Percentiles rank a stretch among this genome's conserved stretches.
Conservation (phyloP, 2,329 filamentous ascomycete genomes). For the Fusarium lyarnte region DNA sequence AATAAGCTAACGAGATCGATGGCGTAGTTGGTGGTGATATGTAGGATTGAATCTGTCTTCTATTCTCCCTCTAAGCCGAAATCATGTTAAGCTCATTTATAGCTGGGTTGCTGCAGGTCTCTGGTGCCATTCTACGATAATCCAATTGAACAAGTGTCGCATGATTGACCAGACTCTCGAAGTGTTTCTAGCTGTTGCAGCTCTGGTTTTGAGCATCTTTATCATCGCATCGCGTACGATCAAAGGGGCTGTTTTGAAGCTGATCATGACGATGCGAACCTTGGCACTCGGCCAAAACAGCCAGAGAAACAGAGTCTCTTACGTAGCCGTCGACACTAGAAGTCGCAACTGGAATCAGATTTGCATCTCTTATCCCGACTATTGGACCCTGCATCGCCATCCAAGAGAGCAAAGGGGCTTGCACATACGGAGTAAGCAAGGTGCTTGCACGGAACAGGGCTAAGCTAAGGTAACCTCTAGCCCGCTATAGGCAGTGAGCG, state of each 20-base stretch:
- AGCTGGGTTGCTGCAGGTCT: slow-evolving; percentile 9
- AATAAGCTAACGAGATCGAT: not conserved
- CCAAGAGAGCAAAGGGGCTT: slow-evolving; percentile 9
- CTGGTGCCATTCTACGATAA: not conserved
- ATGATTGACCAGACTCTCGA: slow-evolving; percentile 23
- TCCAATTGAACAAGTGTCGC: slow-evolving; percentile 32
- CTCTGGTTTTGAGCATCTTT: slow-evolving; percentile 23
- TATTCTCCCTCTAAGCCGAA: not conserved
- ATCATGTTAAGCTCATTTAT: slow-evolving; percentile 15
- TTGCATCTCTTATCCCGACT: not conserved
- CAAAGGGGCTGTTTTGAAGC: slow-evolving; percentile 3
- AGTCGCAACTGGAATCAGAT: slow-evolving; percentile 21
- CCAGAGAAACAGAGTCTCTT: slow-evolving; percentile 5
- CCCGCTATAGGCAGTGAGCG: slow-evolving; percentile 33
- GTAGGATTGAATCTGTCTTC: not conserved
- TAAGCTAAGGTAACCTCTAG: slow-evolving; percentile 23
- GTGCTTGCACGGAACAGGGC: slow-evolving; percentile 23
- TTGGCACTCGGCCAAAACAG: not conserved
- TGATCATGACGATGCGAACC: slow-evolving; percentile 17
- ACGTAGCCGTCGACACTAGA: slow-evolving; percentile 12
- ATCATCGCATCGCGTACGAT: not conserved
- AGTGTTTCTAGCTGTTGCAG: slow-evolving; percentile 30
- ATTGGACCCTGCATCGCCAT: slow-evolving; percentile 16
- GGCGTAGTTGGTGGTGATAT: rapidly evolving
- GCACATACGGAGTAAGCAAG: slow-evolving; percentile 22